Evolutionary conservation across 495 filamentous ascomycete species (phyloP).

Genomic region (Eremomyces bilateralis): DNA sequence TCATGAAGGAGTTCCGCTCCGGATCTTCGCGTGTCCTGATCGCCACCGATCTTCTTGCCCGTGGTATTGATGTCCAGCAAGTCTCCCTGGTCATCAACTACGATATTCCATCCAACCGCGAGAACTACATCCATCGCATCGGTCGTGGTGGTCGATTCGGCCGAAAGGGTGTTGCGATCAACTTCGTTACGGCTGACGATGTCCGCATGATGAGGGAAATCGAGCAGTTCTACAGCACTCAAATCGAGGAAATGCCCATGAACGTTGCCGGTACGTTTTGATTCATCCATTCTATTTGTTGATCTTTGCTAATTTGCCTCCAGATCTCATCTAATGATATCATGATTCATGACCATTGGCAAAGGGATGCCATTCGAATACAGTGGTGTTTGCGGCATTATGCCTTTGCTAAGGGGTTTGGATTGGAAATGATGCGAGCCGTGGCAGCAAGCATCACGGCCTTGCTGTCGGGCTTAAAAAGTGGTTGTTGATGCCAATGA

Average conservation of each 20-base stretch:
- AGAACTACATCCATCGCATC: constrained; percentile 99
- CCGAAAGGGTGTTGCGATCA: constrained; percentile 99
- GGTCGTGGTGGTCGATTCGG: constrained; percentile 98
- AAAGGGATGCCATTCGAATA: no score
- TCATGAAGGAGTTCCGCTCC: constrained; percentile 99
- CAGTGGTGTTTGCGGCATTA: no score
- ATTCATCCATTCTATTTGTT: neutral
- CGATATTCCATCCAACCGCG: constrained; percentile 91
- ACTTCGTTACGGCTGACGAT: constrained; percentile 98
- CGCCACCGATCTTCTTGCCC: constrained; percentile 87
- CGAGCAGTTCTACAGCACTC: constrained; percentile 58
- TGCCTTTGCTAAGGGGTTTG: no score
- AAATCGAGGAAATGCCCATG: constrained; percentile 79
- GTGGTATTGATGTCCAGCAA: constrained; percentile 99
- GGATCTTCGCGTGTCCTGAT: constrained; percentile 96
- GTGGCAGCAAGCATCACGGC: no score
- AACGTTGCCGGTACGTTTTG: constrained; percentile 39
- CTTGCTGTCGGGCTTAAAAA: neutral
- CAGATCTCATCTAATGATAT: constrained; percentile 3
- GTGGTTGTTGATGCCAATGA: neutral
- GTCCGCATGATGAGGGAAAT: constrained; percentile 99
- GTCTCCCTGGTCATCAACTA: constrained; percentile 99
- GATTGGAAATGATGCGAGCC: no score
- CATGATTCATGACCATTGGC: no score
- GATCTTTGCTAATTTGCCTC: neutral